Percentiles rank a stretch among this genome's conserved stretches.
phyloP scores from a whole-genome alignment of 169 alveolate genomes.

The Plasmodium gallinaceum region DNA sequence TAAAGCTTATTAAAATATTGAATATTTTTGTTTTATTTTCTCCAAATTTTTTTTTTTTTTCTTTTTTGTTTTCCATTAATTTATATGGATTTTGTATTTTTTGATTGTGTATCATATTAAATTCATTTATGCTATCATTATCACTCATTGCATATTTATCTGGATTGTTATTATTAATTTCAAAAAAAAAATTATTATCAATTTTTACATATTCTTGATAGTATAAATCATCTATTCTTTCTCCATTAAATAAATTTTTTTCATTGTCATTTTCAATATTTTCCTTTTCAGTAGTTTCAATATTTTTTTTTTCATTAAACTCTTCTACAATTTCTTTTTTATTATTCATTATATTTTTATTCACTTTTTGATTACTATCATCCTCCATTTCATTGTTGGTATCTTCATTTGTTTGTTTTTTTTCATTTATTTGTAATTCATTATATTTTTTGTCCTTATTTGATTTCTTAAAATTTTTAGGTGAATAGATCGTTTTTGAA shows the following conservation, averaged over 20 bases:
- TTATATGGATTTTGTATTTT: neutral
- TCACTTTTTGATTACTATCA: neutral
- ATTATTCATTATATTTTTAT: neutral
- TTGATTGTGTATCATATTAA: no score
- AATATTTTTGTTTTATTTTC: slow-evolving; percentile 12
- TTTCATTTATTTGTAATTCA: neutral
- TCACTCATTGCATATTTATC: no score
- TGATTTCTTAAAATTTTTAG: neutral
- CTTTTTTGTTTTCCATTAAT: slow-evolving; percentile 12
- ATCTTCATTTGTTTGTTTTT: neutral
- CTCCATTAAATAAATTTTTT: neutral
- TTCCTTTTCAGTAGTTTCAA: no score
- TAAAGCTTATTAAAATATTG: slow-evolving; percentile 25
- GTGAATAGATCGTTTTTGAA: slow-evolving; percentile 42
- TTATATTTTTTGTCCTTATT: neutral
- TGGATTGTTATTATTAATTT: no score
- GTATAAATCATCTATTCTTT: neutral
- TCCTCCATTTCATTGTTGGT: neutral
- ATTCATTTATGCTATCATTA: no score
- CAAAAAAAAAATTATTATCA: no score
- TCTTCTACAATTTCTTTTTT: neutral
- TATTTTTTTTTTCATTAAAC: no score
- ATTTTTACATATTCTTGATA: no score
- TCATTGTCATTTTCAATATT: neutral
- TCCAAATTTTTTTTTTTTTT: slow-evolving; percentile 1